Evolutionary conservation across 78 protist genomes (phyloP).

Genomic region (Dictyostelium purpureum): DNA sequence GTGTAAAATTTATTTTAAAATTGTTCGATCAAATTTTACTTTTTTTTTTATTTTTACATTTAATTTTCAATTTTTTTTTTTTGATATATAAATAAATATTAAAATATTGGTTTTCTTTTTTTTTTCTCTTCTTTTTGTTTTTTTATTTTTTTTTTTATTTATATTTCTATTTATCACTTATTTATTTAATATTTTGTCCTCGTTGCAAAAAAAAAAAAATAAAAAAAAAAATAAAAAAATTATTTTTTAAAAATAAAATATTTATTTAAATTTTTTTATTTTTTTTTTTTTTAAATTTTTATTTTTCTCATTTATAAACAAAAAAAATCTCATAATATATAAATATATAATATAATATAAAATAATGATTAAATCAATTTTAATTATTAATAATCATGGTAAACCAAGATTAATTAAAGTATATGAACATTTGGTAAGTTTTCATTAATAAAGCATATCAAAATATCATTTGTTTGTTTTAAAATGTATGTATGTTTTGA

Average conservation of each 20-base stretch:
- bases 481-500: neutral
- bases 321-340: neutral
- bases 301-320: neutral
- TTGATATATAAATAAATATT: no score
- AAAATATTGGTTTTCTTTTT: no score
- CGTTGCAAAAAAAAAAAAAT: neutral
- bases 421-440: conserved; percentile 82
- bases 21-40: no score
- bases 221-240: neutral
- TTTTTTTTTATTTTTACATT: no score
- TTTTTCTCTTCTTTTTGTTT: no score
- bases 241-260: neutral
- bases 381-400: conserved; percentile 94
- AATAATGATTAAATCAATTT: conserved; percentile 89
- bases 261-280: neutral
- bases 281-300: neutral
- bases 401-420: conserved; percentile 94
- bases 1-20: no score
- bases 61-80: no score
- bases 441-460: no score
- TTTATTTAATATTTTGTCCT: no score
- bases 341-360: neutral
- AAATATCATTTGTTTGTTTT: neutral
- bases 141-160: no score
- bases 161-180: no score